A percentile compares a stretch with the other conserved stretches of the same genome.
phyloP scores from a whole-genome alignment of 2,329 filamentous ascomycete species.

The Fusarium subglutinans region DNA sequence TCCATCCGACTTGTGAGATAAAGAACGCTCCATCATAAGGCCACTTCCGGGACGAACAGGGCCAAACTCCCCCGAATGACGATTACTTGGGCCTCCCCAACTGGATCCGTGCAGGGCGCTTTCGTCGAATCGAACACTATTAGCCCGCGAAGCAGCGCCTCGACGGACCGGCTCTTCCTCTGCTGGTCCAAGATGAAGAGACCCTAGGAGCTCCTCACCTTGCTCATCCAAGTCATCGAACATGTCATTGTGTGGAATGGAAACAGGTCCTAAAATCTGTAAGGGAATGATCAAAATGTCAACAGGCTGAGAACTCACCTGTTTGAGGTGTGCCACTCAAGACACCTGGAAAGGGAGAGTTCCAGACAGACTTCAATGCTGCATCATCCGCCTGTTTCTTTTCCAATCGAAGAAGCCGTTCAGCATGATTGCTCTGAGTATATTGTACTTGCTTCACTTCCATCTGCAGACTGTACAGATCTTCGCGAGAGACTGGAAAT shows the following conservation, averaged over 20 bases:
- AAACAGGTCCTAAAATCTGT: conserved; percentile 73
- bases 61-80: conserved; percentile 84
- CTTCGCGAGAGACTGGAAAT: conserved; percentile 68
- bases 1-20: conserved; percentile 96
- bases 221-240: conserved; percentile 94
- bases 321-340: conserved; percentile 86
- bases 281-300: conserved; percentile 14
- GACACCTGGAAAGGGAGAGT: conserved; percentile 89
- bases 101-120: conserved; percentile 88
- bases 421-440: conserved; percentile 69
- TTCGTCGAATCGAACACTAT: conserved; percentile 97
- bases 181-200: conserved; percentile 79
- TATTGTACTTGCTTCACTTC: conserved; percentile 74
- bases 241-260: conserved; percentile 81
- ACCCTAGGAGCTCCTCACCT: conserved; percentile 79
- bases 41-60: conserved; percentile 81
- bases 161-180: conserved; percentile 88
- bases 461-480: conserved; percentile 75
- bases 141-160: conserved; percentile 89
- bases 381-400: conserved; percentile 74
- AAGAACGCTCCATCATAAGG: conserved; percentile 88
- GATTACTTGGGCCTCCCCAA: conserved; percentile 80
- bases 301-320: conserved; percentile 63
- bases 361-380: conserved; percentile 87
- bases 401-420: conserved; percentile 69